These are phyloP conservation scores for Stemphylium vesicarium DNA, from an alignment of 2,329 filamentous ascomycete species.

Conservation along the genomic window DNA sequence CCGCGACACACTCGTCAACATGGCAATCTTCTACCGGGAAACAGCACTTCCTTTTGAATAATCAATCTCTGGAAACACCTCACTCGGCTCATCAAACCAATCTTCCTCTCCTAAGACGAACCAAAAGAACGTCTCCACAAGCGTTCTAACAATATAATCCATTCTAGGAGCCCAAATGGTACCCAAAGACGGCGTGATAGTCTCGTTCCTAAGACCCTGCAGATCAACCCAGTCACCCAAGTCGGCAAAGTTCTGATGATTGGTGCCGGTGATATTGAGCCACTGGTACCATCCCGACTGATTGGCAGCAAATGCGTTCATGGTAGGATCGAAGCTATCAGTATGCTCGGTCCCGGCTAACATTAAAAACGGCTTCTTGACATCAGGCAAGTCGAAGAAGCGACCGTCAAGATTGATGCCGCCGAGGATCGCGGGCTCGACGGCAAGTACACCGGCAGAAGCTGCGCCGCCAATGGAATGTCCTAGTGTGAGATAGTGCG, in stretches of 20 bases:
- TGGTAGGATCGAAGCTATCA: slow-evolving; percentile 20
- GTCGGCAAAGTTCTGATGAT: slow-evolving; percentile 33
- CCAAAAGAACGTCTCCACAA: slow-evolving; percentile 20
- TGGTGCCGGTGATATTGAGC: slow-evolving; percentile 22
- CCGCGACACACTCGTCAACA: too few relatives aligned
- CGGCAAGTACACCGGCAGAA: background rate
- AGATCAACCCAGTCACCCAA: slow-evolving; percentile 32
- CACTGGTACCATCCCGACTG: slow-evolving; percentile 33
- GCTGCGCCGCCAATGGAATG: slow-evolving; percentile 22
- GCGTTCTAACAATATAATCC: slow-evolving; percentile 20
- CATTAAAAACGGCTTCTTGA: slow-evolving; percentile 27
- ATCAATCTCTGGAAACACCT: background rate
- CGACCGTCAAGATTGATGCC: slow-evolving; percentile 10
- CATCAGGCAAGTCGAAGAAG: slow-evolving; percentile 22
- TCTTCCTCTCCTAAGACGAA: slow-evolving; percentile 17
- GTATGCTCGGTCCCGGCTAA: slow-evolving; percentile 26
- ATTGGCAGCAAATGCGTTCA: slow-evolving; percentile 23
- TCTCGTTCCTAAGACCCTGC: slow-evolving; percentile 21
- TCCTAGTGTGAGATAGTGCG: slow-evolving; percentile 11
- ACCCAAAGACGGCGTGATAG: slow-evolving; percentile 16
- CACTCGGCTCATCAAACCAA: slow-evolving; percentile 8
- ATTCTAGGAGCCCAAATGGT: slow-evolving; percentile 26
- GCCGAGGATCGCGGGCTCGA: background rate
- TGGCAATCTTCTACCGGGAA: too few relatives aligned
- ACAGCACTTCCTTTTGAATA: too few relatives aligned